phyloP scores from a whole-genome alignment of 306 rosid genomes.

The Inga leiocalycina region DNA sequence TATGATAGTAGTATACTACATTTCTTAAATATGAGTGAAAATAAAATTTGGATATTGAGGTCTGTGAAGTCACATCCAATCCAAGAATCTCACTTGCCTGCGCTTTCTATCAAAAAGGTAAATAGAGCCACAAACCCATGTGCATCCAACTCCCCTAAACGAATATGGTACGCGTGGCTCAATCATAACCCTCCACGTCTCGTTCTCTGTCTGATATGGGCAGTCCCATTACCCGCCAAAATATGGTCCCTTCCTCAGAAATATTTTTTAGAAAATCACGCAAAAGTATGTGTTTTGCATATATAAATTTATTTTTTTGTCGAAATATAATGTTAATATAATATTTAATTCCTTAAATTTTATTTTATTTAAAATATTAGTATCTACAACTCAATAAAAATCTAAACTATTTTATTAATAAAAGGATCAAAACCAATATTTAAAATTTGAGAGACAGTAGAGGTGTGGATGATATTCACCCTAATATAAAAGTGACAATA shows the following conservation, averaged over 20 bases:
- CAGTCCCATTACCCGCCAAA: neutral
- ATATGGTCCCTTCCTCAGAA: neutral
- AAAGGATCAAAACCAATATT: too few species aligned
- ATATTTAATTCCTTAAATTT: too few species aligned
- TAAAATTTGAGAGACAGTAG: too few species aligned
- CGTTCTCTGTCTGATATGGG: neutral
- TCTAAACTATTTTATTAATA: too few species aligned
- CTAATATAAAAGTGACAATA: too few species aligned
- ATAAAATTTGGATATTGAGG: slow-evolving; percentile 12
- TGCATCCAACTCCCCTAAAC: slow-evolving; percentile 37
- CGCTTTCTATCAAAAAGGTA: neutral
- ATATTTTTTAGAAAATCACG: too few species aligned
- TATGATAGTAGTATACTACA: neutral
- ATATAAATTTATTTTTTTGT: too few species aligned
- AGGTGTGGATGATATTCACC: too few species aligned
- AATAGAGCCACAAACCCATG: slow-evolving; percentile 34
- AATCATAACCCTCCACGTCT: slow-evolving; percentile 30
- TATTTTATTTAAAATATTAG: too few species aligned
- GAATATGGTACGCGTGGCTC: slow-evolving; percentile 13
- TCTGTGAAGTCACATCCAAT: slow-evolving; percentile 30
- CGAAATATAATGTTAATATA: too few species aligned
- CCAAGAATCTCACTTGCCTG: neutral
- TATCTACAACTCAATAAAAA: too few species aligned
- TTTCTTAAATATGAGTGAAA: neutral
- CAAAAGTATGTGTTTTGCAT: too few species aligned